Conservation (phyloP, 2,329 filamentous ascomycete species). For the Talaromyces amestolkiae region DNA sequence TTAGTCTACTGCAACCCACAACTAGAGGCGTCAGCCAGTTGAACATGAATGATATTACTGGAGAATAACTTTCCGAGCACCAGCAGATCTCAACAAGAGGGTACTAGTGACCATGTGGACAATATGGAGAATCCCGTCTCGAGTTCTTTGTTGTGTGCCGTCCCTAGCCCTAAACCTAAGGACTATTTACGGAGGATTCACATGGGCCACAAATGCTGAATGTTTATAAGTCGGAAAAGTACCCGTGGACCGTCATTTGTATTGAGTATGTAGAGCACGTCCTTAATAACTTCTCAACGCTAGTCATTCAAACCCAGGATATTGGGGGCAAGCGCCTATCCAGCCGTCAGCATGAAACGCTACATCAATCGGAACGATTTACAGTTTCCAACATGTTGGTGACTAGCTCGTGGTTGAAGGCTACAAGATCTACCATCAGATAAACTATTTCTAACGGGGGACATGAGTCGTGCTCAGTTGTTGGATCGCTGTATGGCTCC, state of each 20-base stretch:
- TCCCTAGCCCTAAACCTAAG: background rate
- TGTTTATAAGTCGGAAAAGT: background rate
- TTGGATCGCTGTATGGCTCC: slow-evolving; percentile 1
- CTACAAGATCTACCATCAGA: background rate
- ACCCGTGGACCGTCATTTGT: background rate
- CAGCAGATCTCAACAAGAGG: background rate
- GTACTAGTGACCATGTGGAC: background rate
- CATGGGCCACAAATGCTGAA: background rate
- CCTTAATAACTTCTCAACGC: background rate
- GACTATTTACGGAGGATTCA: background rate
- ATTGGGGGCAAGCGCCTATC: slow-evolving; percentile 5
- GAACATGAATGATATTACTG: background rate
- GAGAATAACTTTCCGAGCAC: background rate
- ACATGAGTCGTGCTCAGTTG: slow-evolving; percentile 4
- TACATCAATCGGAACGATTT: background rate
- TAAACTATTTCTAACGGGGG: background rate
- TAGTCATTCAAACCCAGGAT: background rate
- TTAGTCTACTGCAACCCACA: background rate
- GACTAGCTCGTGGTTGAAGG: background rate
- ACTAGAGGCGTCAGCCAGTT: background rate
- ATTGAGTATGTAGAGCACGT: background rate
- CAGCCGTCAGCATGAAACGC: background rate
- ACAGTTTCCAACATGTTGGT: background rate
- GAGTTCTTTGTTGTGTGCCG: background rate
- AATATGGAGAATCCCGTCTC: background rate